These are phyloP conservation scores for Astraeus odoratus DNA, from an alignment of 768 basidiomycete genomes.

Conservation along the genomic window DNA sequence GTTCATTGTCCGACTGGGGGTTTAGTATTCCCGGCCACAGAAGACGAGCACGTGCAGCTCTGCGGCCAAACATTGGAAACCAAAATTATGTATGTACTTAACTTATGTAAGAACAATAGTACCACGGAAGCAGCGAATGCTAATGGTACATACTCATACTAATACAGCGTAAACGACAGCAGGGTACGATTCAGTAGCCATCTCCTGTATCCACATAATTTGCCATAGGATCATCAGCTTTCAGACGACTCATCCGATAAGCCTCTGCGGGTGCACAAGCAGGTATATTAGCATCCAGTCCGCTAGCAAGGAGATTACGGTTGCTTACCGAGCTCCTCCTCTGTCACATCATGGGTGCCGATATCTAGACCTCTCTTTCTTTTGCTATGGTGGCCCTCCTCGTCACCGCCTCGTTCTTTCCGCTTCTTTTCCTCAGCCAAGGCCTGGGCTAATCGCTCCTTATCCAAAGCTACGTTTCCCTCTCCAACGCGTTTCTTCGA, in stretches of 20 bases:
- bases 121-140: too few relatives aligned
- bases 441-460: slow-evolving; percentile 61
- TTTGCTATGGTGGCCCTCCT: slow-evolving; percentile 45
- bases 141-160: background rate
- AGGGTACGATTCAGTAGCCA: slow-evolving; percentile 7
- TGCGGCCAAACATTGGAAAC: slow-evolving; percentile 1
- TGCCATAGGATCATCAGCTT: slow-evolving; percentile 87
- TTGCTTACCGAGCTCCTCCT: slow-evolving; percentile 79
- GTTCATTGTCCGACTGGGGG: background rate
- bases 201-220: slow-evolving; percentile 69
- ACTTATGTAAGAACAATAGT: too few relatives aligned
- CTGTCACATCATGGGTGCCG: slow-evolving; percentile 74
- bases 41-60: too few relatives aligned
- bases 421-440: slow-evolving; percentile 77
- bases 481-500: slow-evolving; percentile 79
- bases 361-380: slow-evolving; percentile 47
- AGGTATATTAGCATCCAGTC: slow-evolving; percentile 10
- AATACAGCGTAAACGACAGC: background rate
- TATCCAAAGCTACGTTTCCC: slow-evolving; percentile 70
- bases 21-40: background rate
- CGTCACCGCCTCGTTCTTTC: slow-evolving; percentile 51
- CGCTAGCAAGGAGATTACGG: background rate
- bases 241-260: slow-evolving; percentile 72
- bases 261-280: slow-evolving; percentile 53
- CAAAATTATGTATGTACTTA: too few relatives aligned